These are phyloP conservation scores for Calonectria pseudoreteaudii DNA, from an alignment of 2,329 filamentous ascomycete genomes.

Conservation along the genomic window DNA sequence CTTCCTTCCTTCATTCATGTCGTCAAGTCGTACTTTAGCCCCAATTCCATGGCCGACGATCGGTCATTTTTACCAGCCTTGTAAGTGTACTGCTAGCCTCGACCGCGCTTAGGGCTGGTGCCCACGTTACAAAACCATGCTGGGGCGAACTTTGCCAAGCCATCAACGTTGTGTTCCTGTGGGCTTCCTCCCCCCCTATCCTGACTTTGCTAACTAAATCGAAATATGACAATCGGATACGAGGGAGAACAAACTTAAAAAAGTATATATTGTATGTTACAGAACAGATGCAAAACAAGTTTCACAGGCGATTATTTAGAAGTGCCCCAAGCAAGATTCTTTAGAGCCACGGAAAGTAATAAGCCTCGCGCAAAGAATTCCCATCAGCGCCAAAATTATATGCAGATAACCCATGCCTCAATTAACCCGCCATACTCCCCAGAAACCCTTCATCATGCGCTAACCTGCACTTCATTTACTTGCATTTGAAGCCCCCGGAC, in stretches of 20 bases:
- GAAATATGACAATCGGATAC: neutral
- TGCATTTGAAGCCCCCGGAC: neutral
- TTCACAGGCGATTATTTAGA: slow-evolving; percentile 9
- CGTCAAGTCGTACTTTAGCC: neutral
- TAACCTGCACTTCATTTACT: slow-evolving; percentile 2
- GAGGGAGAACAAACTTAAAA: neutral
- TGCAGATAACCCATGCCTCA: slow-evolving; percentile 11
- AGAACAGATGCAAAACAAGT: slow-evolving; percentile 19
- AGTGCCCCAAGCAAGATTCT: slow-evolving; percentile 9
- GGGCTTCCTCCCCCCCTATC: neutral
- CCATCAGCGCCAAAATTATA: slow-evolving; percentile 20
- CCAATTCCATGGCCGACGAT: neutral
- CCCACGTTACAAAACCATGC: neutral
- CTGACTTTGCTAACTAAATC: neutral
- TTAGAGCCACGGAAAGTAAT: slow-evolving; percentile 3
- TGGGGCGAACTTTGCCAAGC: neutral
- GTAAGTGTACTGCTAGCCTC: neutral
- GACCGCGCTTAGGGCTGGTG: neutral
- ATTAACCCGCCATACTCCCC: slow-evolving; percentile 18
- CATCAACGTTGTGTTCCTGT: no score
- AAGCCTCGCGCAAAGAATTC: slow-evolving; percentile 15
- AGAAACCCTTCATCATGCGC: neutral
- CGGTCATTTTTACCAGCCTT: neutral
- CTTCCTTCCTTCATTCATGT: neutral
- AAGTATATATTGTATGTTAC: slow-evolving; percentile 24